Evolutionary conservation across 2,329 filamentous ascomycete genomes (phyloP).

Genomic region (Eutypa lata): DNA sequence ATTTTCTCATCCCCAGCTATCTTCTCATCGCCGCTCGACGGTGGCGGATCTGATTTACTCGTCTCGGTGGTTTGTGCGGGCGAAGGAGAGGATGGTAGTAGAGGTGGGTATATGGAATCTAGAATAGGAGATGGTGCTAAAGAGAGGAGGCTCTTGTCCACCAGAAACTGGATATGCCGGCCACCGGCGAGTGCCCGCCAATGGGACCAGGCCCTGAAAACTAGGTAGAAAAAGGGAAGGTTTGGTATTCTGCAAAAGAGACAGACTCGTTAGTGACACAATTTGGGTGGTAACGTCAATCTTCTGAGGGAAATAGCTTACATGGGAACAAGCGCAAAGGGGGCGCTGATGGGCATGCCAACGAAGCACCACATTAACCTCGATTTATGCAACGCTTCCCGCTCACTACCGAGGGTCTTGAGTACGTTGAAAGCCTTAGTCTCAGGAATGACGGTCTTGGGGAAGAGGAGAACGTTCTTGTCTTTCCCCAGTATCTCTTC

Average conservation of each 20-base stretch:
- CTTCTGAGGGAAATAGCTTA: slow-evolving; percentile 44
- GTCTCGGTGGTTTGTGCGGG: slow-evolving; percentile 24
- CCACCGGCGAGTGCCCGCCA: slow-evolving; percentile 84
- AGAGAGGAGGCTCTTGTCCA: slow-evolving; percentile 68
- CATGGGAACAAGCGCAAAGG: slow-evolving; percentile 82
- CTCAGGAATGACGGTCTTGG: slow-evolving; percentile 63
- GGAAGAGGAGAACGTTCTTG: slow-evolving; percentile 74
- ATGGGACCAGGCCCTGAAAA: slow-evolving; percentile 88
- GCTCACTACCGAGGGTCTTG: slow-evolving; percentile 70
- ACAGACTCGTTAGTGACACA: slow-evolving; percentile 11
- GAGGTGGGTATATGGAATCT: slow-evolving; percentile 65
- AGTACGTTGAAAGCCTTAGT: slow-evolving; percentile 65
- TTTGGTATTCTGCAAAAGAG: slow-evolving; percentile 74
- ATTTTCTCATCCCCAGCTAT: slow-evolving; percentile 39
- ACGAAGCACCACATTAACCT: slow-evolving; percentile 78
- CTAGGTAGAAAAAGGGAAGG: slow-evolving; percentile 93
- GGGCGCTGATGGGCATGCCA: slow-evolving; percentile 78
- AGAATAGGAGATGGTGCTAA: slow-evolving; percentile 65
- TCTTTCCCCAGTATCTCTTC: slow-evolving; percentile 62
- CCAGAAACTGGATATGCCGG: slow-evolving; percentile 77
- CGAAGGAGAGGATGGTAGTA: slow-evolving; percentile 22
- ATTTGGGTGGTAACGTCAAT: background rate
- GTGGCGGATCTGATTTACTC: slow-evolving; percentile 15
- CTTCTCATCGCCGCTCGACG: slow-evolving; percentile 10
- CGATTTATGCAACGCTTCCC: slow-evolving; percentile 72